phyloP scores from a whole-genome alignment of 2,329 filamentous ascomycete genomes.

The Pyrenophora tritici-repentis region DNA sequence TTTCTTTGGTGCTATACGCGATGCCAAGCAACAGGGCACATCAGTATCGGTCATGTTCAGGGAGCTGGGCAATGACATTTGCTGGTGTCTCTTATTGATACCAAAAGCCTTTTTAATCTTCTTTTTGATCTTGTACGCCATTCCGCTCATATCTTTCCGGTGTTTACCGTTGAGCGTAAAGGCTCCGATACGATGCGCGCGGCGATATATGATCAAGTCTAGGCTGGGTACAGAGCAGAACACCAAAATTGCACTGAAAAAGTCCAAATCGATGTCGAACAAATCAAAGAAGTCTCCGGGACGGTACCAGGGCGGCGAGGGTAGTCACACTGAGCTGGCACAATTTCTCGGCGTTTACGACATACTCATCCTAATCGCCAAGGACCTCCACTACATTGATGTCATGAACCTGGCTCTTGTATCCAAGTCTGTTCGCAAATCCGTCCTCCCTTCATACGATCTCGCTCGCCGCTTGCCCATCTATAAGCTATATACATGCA shows the following conservation, averaged over 20 bases:
- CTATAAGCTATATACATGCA: slow-evolving; percentile 33
- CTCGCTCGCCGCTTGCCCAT: slow-evolving; percentile 17
- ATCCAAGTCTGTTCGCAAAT: slow-evolving; percentile 32
- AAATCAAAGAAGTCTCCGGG: neutral
- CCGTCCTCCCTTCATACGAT: slow-evolving; percentile 28
- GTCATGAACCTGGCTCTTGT: slow-evolving; percentile 27
- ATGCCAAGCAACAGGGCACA: neutral
- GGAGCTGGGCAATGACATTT: neutral
- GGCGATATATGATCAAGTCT: slow-evolving; percentile 24
- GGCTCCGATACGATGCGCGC: slow-evolving; percentile 19
- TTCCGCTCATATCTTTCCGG: slow-evolving; percentile 22
- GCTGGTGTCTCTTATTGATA: neutral
- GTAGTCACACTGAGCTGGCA: slow-evolving; percentile 19
- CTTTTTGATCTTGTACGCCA: slow-evolving; percentile 2
- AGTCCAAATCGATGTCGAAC: slow-evolving; percentile 7
- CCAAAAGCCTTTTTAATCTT: slow-evolving; percentile 4
- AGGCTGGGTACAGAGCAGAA: slow-evolving; percentile 17
- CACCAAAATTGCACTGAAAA: slow-evolving; percentile 14
- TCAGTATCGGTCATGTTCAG: neutral
- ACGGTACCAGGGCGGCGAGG: slow-evolving; percentile 4
- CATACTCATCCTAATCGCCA: slow-evolving; percentile 30
- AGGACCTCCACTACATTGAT: slow-evolving; percentile 38
- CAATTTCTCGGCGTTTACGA: slow-evolving; percentile 39
- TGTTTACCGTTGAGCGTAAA: slow-evolving; percentile 24
- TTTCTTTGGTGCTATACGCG: slow-evolving; percentile 3